A percentile compares a stretch with the other conserved stretches of the same genome.
phyloP scores from a whole-genome alignment of 2,329 filamentous ascomycete genomes.

The Sarocladiaceae sp. region DNA sequence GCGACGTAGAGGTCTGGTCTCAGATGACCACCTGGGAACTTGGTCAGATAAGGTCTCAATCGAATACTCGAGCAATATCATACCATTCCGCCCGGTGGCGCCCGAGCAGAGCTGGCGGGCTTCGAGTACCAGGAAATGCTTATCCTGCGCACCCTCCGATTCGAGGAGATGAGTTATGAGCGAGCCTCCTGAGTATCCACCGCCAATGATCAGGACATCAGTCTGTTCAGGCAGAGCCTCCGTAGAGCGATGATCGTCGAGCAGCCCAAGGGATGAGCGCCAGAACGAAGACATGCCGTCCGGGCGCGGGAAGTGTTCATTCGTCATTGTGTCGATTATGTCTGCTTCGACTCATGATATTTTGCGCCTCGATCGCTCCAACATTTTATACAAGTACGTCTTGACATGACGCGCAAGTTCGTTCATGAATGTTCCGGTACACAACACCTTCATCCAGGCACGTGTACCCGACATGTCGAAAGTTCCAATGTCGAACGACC shows the following conservation, averaged over 20 bases:
- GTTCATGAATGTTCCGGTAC: too few species aligned
- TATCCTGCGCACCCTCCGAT: slow-evolving; percentile 10
- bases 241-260: slow-evolving; percentile 35
- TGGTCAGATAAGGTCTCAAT: background rate
- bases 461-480: too few species aligned
- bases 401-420: too few species aligned
- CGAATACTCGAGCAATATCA: background rate
- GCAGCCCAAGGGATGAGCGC: slow-evolving; percentile 30
- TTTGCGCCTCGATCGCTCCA: too few species aligned
- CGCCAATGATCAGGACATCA: slow-evolving; percentile 42
- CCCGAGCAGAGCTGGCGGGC: slow-evolving; percentile 25
- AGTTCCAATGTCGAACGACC: too few species aligned
- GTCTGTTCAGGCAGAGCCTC: slow-evolving; percentile 29
- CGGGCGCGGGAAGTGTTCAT: too few species aligned
- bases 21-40: slow-evolving; percentile 13
- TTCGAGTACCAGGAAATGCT: slow-evolving; percentile 22
- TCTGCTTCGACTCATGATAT: too few species aligned
- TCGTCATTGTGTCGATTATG: too few species aligned
- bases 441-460: too few species aligned
- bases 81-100: slow-evolving; percentile 25
- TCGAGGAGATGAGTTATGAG: slow-evolving; percentile 33
- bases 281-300: slow-evolving; percentile 33
- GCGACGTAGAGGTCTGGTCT: slow-evolving; percentile 12
- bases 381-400: too few species aligned
- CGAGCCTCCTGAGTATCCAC: slow-evolving; percentile 38